Base-by-base conservation (phyloP, 2,329 filamentous ascomycete species). In the Pseudocercospora crystallina region DNA sequence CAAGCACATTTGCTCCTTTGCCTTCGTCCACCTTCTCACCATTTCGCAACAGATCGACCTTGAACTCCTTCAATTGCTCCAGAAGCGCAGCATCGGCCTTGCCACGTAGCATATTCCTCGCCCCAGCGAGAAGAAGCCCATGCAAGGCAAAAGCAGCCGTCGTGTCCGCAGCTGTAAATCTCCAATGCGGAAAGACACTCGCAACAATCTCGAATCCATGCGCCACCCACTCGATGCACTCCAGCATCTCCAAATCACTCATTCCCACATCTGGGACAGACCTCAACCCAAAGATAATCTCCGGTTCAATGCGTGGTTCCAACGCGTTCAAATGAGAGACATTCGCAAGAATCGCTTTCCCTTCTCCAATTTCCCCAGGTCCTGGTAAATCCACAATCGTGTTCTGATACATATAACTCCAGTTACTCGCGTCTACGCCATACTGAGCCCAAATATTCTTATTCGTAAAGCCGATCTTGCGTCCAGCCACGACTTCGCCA, bases 391-490 rank as follows among this genome's bases (percentile, higher is more conserved):
- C 51, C 12, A 58, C 31, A 4, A 60, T 46, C 7, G 58, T 60
- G 14, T 57, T 58, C 35, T 58, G 48, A 33, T 60, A 60, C 37
- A 60, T 50, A 31, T 60, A 60, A 15, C 36, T 43, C 58, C 58
- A 60, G 30, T 54, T 58, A 17, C 46, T 46, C 11, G 52, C 54
- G 20, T 51, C 40, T 7, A 60, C 43, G 15, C 53, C 54, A 35
- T 60, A 58, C 20, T 60, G 48, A n/a, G 46, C 51, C 58, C 56
- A 57, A 12, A 58, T 49, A 5, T 47, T 47, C 35, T 45, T 44
- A 34, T 60, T 60, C 15, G 56, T 54, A 36, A 60, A 60, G 17
- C 58, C 58, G 15, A 60, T 51, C 15, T 58, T 60, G 4, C 58
- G 48, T 9, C 58, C 58, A 9, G 53, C 53, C 3, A 55, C 51